Percentiles rank a stretch among this genome's conserved stretches.
phyloP scores from a whole-genome alignment of 352 stramenopile genomes.

The Phytophthora podocarpi region DNA sequence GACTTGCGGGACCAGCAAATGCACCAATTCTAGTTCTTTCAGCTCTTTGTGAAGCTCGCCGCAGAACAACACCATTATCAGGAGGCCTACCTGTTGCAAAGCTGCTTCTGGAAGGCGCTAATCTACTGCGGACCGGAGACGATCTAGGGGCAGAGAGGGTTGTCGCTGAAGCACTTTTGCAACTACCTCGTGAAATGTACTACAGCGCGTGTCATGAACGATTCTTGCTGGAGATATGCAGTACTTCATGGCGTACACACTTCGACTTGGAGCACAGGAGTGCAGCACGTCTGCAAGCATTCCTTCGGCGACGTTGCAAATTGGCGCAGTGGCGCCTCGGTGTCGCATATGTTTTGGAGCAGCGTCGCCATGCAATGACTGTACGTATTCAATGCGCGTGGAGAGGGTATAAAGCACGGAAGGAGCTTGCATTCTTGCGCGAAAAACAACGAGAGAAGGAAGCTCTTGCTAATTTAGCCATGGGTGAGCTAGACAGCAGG shows the following conservation, averaged over 20 bases:
- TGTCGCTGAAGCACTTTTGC: constrained; percentile 42
- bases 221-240: constrained; percentile 51
- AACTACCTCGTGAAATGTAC: constrained; percentile 29
- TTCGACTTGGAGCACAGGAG: constrained; percentile 49
- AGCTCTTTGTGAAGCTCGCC: constrained; percentile 30
- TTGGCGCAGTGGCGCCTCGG: constrained; percentile 22
- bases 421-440: constrained; percentile 28
- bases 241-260: constrained; percentile 43
- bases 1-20: constrained; percentile 46
- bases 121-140: constrained; percentile 45
- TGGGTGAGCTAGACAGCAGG: constrained; percentile 53
- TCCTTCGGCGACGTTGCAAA: constrained; percentile 14
- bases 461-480: constrained; percentile 31
- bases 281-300: constrained; percentile 41
- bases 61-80: constrained; percentile 4
- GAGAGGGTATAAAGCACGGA: constrained; percentile 33
- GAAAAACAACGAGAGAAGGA: constrained; percentile 43
- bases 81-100: constrained; percentile 25
- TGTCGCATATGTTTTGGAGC: constrained; percentile 36
- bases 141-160: constrained; percentile 29
- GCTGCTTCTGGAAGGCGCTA: constrained; percentile 50
- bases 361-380: constrained; percentile 33
- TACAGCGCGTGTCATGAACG: constrained; percentile 53
- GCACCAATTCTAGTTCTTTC: constrained; percentile 49
- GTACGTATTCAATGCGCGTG: constrained; percentile 57